Evolutionary conservation across 2,329 filamentous ascomycete genomes (phyloP), one percentile per base, ranked within the genome.

Genomic region (Ascochyta lentis): DNA sequence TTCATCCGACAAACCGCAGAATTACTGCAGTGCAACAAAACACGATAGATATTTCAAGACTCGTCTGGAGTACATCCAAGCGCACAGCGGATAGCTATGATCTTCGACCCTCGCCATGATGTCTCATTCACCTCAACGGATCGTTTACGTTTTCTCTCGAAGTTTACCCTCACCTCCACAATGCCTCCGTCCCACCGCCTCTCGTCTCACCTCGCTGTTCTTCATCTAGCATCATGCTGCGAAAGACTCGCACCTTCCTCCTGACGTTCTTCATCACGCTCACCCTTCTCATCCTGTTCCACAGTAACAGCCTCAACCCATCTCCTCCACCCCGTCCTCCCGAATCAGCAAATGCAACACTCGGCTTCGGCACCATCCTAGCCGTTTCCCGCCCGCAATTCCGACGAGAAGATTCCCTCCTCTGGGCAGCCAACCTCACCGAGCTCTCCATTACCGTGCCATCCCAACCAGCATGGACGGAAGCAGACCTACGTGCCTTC

Each of bases 341-440:
- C 33, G 4, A 15, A 26, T 52, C 51, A 38, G 54, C 59, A 29
- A 64, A 64, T 24, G 45, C 56, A 0, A 64, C 57, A 6, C 54
- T 60, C 23, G 57, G 57, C 3, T 79, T 79, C 50, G 74, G 75
- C 43, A 68, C 72, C 13, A 65, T 79, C 34, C 50, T 76, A 23
- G 76, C 74, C 15, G 75, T 79, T 16, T 77, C 76, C 3, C 68
- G 70, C 41, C 43, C 64, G 9, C 59, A 52, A 24, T 78, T 76
- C 2, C 68, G 72, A 7, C 68, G 77, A 9, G 69, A 68, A 26
- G 60, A 71, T 22, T 60, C 64, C 19, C 69, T 79, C 9, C 49
- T 77, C 12, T 71, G 73, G 56, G 73, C 75, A 16, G 70, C 74
- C 31, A 74, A 77, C 46, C 61, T 77, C 39, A 77, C 76, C 23